Base-by-base conservation (phyloP, 202 grass and related monocot genomes). In the Setaria viridis region DNA sequence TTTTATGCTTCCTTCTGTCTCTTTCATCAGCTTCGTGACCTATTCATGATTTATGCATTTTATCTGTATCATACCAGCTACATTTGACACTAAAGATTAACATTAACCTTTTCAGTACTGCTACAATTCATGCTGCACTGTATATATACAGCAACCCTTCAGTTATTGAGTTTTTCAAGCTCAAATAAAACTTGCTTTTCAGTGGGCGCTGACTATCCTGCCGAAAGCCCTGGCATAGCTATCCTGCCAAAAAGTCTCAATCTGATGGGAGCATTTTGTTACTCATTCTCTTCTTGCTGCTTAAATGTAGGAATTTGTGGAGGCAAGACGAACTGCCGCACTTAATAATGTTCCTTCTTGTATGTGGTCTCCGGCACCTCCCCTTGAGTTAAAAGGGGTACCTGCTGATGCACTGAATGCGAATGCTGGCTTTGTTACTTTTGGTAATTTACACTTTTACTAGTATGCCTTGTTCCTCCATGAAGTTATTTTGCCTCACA, bases 371-470 rank as follows among this genome's bases (percentile, higher is more conserved):
- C 83, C 89, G 56, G 76, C 70, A 48, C 80, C 94, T 84, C 97
- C 97, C 88, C 88, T 87, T 88, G 97, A 97, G 83, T 91, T 99
- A 90, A 97, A 94, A 90, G 90, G 87, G 73, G 87, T 90, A 62
- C 86, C 90, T 87, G 77, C 88, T 69, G 87, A 95, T 75, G 92
- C 92, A 35, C 74, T 99, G 79, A 90, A 90, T 88, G 87, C 97
- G 91, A 99, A 99, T 87, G 92, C 97, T 17, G 97, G 97, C 67
- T 99, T 99, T 84, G 91, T 99, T 91, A 96, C 97, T 80, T 99
- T 99, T 69, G 97, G 97, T 99, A 96, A 99, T 88, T 46, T 57
- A 14, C n/a, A 20, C 71, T 75, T 77, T 68, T 42, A 16, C 43
- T 70, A 29, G 1, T 70, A 60, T 87, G 7, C 43, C 19, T 51